Conservation (phyloP, 306 rosid species). For the Potentilla sterilis region DNA sequence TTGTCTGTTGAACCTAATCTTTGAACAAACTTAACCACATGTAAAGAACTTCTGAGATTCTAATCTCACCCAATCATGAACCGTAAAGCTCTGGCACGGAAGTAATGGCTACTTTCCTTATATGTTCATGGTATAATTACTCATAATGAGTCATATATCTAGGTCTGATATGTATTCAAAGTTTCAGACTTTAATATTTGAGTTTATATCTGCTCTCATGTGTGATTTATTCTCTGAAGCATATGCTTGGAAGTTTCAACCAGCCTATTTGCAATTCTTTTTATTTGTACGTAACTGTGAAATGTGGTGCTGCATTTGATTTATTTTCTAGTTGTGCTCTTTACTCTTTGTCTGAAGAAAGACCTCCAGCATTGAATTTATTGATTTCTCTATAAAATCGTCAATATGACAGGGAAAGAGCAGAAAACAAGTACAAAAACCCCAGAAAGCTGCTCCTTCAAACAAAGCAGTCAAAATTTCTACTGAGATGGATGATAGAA, state of each 20-base stretch:
- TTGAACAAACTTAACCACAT: neutral
- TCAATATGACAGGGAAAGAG: slow-evolving; percentile 16
- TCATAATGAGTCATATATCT: neutral
- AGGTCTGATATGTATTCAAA: neutral
- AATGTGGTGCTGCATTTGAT: neutral
- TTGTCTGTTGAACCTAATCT: neutral
- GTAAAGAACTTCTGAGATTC: neutral
- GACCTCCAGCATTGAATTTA: neutral
- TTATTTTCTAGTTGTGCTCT: neutral
- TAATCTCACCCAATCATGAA: neutral
- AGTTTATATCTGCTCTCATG: neutral
- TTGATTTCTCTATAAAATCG: neutral
- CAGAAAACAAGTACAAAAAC: slow-evolving; percentile 14
- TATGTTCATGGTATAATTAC: neutral
- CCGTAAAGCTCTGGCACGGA: neutral
- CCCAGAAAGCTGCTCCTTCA: slow-evolving; percentile 11
- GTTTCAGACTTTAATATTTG: neutral
- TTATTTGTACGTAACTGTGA: neutral
- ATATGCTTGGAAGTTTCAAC: neutral
- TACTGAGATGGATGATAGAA: neutral
- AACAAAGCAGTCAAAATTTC: slow-evolving; percentile 5
- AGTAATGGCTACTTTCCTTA: neutral
- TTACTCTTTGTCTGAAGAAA: neutral
- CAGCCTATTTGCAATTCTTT: neutral
- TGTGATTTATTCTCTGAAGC: neutral